These are phyloP conservation scores for Apiotrichum laibachii DNA, from an alignment of 1,284 basidiomycete genomes.

Conservation along the genomic window DNA sequence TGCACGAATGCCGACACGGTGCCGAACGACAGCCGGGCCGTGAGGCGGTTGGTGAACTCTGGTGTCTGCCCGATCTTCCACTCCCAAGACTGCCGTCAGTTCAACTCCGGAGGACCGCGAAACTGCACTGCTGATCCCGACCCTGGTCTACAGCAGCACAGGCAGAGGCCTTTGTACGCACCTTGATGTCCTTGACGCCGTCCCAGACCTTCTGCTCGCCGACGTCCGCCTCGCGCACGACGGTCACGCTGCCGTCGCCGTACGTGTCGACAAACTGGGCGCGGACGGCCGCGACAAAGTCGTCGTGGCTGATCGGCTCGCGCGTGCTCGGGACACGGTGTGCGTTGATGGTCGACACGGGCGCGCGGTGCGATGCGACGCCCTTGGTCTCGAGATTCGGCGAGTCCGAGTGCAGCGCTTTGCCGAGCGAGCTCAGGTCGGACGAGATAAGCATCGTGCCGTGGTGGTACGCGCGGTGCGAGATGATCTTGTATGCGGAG, in stretches of 20 bases:
- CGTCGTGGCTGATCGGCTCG: slow-evolving; percentile 58
- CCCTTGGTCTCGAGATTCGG: slow-evolving; percentile 77
- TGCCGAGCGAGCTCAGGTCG: slow-evolving; percentile 65
- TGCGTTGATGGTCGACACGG: slow-evolving; percentile 78
- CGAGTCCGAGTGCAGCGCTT: slow-evolving; percentile 65
- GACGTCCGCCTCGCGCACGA: slow-evolving; percentile 54
- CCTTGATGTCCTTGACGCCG: slow-evolving; percentile 62
- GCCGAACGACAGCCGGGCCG: slow-evolving; percentile 35
- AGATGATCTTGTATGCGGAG: slow-evolving; percentile 94
- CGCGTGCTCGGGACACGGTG: slow-evolving; percentile 47
- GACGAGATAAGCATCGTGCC: slow-evolving; percentile 98
- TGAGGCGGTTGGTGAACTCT: slow-evolving; percentile 64
- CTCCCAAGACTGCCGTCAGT: slow-evolving; percentile 68
- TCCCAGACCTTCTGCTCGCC: slow-evolving; percentile 60
- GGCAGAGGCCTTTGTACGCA: not conserved
- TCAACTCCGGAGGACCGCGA: no score
- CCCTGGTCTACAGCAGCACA: no score
- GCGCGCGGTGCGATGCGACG: slow-evolving; percentile 81
- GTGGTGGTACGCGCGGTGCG: slow-evolving; percentile 90
- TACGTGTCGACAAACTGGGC: slow-evolving; percentile 69
- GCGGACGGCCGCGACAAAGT: slow-evolving; percentile 70
- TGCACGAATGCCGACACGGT: slow-evolving; percentile 46
- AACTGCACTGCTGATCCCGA: no score
- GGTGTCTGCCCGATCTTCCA: slow-evolving; percentile 95
- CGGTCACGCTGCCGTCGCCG: slow-evolving; percentile 51